Evolutionary conservation across 805 yeast species (phyloP), one percentile per base, ranked within the genome.

Genomic region (Myxozyma nipponensis): DNA sequence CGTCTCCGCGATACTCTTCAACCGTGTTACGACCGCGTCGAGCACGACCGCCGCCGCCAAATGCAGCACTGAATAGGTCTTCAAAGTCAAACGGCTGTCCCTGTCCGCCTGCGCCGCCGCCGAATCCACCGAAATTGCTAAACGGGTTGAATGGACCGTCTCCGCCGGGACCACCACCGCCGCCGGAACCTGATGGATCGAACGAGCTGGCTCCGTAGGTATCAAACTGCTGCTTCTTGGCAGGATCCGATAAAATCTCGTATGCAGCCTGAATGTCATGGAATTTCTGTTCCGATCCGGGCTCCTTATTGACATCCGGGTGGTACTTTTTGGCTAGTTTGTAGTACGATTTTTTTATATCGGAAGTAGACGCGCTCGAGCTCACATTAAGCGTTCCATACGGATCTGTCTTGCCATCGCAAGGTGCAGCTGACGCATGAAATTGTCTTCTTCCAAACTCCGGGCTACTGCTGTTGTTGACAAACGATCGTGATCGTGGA

Each of bases 241-340:
- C 46, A 4, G 58, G 45, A 45, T 62, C 63, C 40, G 88, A 82
- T 63, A 93, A 74, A 34, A 93, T 79, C 69, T 93, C 99, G 65
- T 95, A 93, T 1, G 97, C 95, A 57, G 86, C 93, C 65, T 91
- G 98, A 58, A 93, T 78, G 62, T 86, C 87, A 64, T 93, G 98
- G 72, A 93, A 93, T 67, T 82, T 82, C 64, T 81, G 79, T 62
- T 91, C 95, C 0, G 98, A 93, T 18, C 78, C 91, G 23, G 79
- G 78, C 57, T 86, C 96, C 69, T 91, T 93, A 69, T 91, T 93
- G 40, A 93, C 86, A 72, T 93, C 99, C 0, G 99, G 99, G 69
- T 93, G 99, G 68, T 74, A 89, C 67, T 91, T 79, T 69, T 93
- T 93, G 15, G 97, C 98, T 57, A 93, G 73, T 63, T 88, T 84